Evolutionary conservation across 1,284 basidiomycete genomes (phyloP), one percentile per base, ranked within the genome.

Genomic region (Exsudoporus floridanus): DNA sequence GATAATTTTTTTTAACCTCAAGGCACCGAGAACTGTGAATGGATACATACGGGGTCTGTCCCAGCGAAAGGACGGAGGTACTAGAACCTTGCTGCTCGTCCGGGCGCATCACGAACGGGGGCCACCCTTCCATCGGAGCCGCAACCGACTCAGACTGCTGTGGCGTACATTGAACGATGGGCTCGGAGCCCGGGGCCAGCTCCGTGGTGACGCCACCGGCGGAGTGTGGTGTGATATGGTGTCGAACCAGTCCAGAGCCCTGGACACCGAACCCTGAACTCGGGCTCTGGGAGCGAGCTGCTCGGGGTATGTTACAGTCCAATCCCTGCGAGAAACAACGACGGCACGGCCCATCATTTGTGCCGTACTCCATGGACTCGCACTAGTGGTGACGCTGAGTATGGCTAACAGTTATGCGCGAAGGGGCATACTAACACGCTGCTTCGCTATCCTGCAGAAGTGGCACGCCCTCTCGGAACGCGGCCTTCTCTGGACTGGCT

Each of bases 211-310:
- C 38, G 48, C 52, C 50, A 34, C 50, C 44, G 35, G 50, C 35
- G n/a, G 49, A 36, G 31, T 46, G 52, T 37, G 45, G 36, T 43
- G 33, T 14, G 30, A 18, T n/a, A 25, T 23, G n/a, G 38, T 47
- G 41, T 50, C 18, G 57, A 37, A 33, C 46, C 10, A 52, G 43
- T 35, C 46, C 61, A 46, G 39, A 12, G 14, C 35, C 60, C 33
- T 63, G 64, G 31, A 5, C 42, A 39, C 52, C 37, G 41, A 43
- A 27, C 18, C 46, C 49, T 18, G 52, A 46, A 46, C 58, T 50
- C 40, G 63, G 66, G 40, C 66, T 69, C 51, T 57, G 58, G 30
- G 63, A 65, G 30, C 55, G 64, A 33, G 60, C 35, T 21, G 5
- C 38, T 23, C 49, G 53, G 34, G 51, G 5, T 21, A 64, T 34